A percentile compares a stretch with the other conserved stretches of the same genome.
phyloP scores from a whole-genome alignment of 345 rosid genomes.

The Bruguiera parviflora region DNA sequence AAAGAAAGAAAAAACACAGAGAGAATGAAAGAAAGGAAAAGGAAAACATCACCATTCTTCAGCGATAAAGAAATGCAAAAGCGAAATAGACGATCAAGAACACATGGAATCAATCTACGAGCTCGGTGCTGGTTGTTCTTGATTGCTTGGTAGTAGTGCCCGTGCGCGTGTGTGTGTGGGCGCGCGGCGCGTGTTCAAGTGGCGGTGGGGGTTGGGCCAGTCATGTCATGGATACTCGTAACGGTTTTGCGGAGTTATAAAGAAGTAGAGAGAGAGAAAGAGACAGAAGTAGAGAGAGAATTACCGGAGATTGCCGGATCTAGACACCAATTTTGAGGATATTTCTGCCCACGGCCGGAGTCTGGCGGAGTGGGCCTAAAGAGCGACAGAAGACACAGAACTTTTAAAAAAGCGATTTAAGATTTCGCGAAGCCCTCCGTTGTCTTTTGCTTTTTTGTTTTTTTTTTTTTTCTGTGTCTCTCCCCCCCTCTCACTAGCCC shows the following conservation, averaged over 20 bases:
- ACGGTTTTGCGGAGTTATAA: background rate
- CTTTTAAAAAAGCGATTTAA: too few species aligned
- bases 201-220: background rate
- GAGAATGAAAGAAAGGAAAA: background rate
- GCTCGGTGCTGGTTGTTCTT: background rate
- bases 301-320: conserved; percentile 29
- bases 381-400: background rate
- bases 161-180: background rate
- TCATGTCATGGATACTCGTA: background rate
- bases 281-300: background rate
- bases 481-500: too few species aligned
- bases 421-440: too few species aligned
- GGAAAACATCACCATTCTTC: background rate
- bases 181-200: background rate
- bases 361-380: background rate
- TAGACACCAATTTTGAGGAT: conserved; percentile 9
- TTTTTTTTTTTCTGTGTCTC: too few species aligned
- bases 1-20: background rate
- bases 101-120: background rate
- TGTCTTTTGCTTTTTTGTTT: too few species aligned
- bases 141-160: background rate
- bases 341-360: conserved; percentile 14
- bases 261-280: background rate
- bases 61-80: too few species aligned
- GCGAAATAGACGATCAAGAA: background rate